These are phyloP conservation scores for Lipomyces japonicus DNA, from an alignment of 805 yeast genomes.

Conservation along the genomic window DNA sequence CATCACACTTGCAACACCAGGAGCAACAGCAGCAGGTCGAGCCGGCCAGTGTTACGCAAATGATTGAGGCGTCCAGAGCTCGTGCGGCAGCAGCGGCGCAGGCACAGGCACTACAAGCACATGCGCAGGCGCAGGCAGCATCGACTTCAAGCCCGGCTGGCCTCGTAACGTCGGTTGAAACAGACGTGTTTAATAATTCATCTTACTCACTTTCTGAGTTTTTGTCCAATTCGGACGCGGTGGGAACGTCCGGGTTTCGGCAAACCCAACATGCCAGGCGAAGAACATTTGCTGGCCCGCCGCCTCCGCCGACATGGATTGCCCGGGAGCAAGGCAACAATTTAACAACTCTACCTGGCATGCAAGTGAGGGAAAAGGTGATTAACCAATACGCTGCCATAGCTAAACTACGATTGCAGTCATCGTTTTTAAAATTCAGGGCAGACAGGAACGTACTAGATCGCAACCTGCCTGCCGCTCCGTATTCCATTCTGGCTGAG, in stretches of 20 bases:
- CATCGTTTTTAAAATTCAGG: conserved; percentile 4
- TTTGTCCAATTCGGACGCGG: conserved; percentile 17
- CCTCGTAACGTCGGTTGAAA: no score
- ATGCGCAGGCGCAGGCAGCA: conserved; percentile 9
- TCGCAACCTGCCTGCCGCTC: conserved; percentile 13
- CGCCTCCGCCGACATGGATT: conserved; percentile 28
- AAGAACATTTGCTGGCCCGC: conserved; percentile 26
- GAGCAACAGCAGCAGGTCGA: conserved; percentile 1
- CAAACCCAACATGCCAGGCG: no score
- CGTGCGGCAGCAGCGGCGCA: conserved; percentile 8
- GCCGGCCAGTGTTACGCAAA: conserved; percentile 18
- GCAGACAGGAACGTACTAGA: conserved; percentile 8
- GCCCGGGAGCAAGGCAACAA: conserved; percentile 13
- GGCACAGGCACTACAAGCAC: conserved; percentile 7
- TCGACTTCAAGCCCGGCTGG: conserved; percentile 4
- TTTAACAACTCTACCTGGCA: conserved; percentile 4
- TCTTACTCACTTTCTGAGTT: conserved; percentile 14
- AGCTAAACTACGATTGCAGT: conserved; percentile 3
- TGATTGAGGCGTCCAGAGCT: conserved; percentile 24
- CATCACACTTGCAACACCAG: conserved; percentile 7
- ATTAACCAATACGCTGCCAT: conserved; percentile 2
- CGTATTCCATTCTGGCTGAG: conserved; percentile 12
- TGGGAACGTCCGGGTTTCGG: no score
- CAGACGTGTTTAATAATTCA: no score
- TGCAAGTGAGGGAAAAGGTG: background rate